Percentiles rank a stretch among this genome's conserved stretches.
Conservation (phyloP, 2,329 filamentous ascomycete species). For the Aspergillus oerlinghausenensis region DNA sequence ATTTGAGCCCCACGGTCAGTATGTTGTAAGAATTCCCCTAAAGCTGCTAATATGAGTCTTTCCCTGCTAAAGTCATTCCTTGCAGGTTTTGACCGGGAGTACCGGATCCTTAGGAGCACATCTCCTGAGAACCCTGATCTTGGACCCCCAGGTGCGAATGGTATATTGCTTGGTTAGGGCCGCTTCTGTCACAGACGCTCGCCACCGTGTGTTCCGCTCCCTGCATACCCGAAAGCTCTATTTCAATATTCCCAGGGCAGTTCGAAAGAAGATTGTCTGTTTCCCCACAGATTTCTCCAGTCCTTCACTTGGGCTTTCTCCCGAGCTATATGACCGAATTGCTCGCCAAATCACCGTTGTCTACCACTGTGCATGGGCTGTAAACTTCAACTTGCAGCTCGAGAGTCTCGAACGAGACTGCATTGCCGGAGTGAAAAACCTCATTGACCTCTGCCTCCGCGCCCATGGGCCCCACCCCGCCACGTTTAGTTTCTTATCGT, state of each 20-base stretch:
- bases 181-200: constrained; percentile 36
- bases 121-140: constrained; percentile 47
- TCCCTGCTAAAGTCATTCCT: too few relatives aligned
- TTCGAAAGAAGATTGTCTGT: constrained; percentile 41
- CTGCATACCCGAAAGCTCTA: constrained; percentile 25
- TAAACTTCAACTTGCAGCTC: constrained; percentile 59
- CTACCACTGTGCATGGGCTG: constrained; percentile 62
- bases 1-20: constrained; percentile 24
- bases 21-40: constrained; percentile 8
- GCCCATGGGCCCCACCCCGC: constrained; percentile 25
- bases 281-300: constrained; percentile 46
- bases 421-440: constrained; percentile 46
- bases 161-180: constrained; percentile 57
- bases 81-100: constrained; percentile 53
- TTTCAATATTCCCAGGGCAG: constrained; percentile 8
- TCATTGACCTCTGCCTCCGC: constrained; percentile 36
- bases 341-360: constrained; percentile 45
- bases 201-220: constrained; percentile 42
- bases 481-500: constrained; percentile 2
- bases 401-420: constrained; percentile 50
- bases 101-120: constrained; percentile 64
- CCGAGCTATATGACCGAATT: constrained; percentile 38
- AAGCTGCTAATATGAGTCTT: too few relatives aligned
- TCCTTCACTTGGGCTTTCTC: constrained; percentile 45
- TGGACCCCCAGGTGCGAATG: constrained; percentile 16